Evolutionary conservation across 1,284 basidiomycete species (phyloP).

Genomic region (Puccinia novopanici): DNA sequence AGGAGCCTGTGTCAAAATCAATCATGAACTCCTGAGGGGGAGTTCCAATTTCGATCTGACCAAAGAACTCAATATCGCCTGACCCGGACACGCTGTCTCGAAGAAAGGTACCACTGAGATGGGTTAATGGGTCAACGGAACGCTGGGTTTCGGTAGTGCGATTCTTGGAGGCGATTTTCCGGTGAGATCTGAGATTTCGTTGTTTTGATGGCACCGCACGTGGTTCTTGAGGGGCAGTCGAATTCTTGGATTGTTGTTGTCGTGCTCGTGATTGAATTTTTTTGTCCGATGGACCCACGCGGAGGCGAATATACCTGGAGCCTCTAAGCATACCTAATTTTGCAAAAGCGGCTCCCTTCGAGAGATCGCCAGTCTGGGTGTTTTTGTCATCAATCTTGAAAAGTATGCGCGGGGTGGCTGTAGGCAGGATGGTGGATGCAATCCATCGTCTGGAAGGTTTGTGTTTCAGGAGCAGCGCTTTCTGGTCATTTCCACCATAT

Average conservation of each 20-base stretch:
- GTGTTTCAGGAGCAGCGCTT: background rate
- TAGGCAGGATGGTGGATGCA: constrained; percentile 29
- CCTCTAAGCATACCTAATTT: constrained; percentile 38
- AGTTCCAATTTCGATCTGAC: constrained; percentile 53
- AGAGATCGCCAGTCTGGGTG: constrained; percentile 8
- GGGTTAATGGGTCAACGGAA: background rate
- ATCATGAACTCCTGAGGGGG: constrained; percentile 53
- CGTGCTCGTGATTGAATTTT: background rate
- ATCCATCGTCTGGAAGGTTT: constrained; percentile 29
- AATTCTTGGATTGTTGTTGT: background rate
- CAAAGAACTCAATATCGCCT: constrained; percentile 54
- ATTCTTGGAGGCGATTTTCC: background rate
- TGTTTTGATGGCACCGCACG: background rate
- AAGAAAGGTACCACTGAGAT: constrained; percentile 24
- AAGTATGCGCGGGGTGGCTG: background rate
- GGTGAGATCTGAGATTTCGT: background rate
- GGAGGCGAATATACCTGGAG: constrained; percentile 30
- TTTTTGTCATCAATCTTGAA: background rate
- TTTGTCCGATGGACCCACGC: background rate
- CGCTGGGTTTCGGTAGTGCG: background rate
- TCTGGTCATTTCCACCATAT: background rate
- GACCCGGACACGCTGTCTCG: constrained; percentile 34
- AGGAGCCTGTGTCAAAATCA: constrained; percentile 53
- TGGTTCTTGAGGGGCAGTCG: background rate
- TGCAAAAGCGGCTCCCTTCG: constrained; percentile 42